Conservation (phyloP, 805 yeast genomes). For the Maudiozyma saulgeensis region DNA sequence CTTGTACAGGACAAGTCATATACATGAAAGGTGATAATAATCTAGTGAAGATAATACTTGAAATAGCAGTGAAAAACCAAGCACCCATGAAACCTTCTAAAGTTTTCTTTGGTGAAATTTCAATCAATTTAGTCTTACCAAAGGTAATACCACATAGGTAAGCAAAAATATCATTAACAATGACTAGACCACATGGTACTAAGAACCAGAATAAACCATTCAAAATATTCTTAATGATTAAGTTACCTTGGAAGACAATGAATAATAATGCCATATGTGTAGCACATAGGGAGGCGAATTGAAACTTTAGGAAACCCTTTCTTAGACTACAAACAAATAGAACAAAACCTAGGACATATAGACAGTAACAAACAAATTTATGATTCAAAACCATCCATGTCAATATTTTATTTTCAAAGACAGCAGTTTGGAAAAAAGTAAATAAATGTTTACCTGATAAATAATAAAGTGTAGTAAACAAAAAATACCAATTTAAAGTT, state of each 20-base stretch:
- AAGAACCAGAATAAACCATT: slow-evolving; percentile 92
- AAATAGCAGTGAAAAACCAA: slow-evolving; percentile 83
- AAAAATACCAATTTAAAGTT: slow-evolving; percentile 85
- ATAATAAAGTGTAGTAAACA: slow-evolving; percentile 79
- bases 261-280: slow-evolving; percentile 88
- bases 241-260: slow-evolving; percentile 89
- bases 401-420: slow-evolving; percentile 31
- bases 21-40: slow-evolving; percentile 57
- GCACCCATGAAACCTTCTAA: slow-evolving; percentile 97
- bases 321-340: slow-evolving; percentile 82
- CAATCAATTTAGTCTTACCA: slow-evolving; percentile 85
- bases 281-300: slow-evolving; percentile 85
- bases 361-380: slow-evolving; percentile 69
- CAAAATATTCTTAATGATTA: slow-evolving; percentile 79
- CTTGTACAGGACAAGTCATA: slow-evolving; percentile 79
- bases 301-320: slow-evolving; percentile 83
- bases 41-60: slow-evolving; percentile 58
- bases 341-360: slow-evolving; percentile 81
- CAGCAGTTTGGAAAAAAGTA: slow-evolving; percentile 48
- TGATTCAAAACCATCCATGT: slow-evolving; percentile 65
- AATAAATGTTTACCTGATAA: slow-evolving; percentile 79
- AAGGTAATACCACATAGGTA: slow-evolving; percentile 94
- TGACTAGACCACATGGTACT: slow-evolving; percentile 83
- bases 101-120: slow-evolving; percentile 93
- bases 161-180: slow-evolving; percentile 92